Base-by-base conservation (phyloP, 176 grass and related monocot species). In the Musa troglodytarum region DNA sequence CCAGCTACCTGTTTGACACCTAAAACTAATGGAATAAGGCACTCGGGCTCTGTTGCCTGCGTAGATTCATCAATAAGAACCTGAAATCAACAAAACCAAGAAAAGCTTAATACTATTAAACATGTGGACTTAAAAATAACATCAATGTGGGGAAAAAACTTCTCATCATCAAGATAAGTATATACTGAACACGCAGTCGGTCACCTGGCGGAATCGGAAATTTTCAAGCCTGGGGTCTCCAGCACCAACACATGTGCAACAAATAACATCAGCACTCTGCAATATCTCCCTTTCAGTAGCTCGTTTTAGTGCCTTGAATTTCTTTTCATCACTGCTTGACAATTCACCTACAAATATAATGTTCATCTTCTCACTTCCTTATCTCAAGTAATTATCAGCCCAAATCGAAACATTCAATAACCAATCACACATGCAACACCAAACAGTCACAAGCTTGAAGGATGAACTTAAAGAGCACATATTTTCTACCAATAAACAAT, bases 11-110 rank as follows among this genome's bases (percentile, higher is more conserved):
- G 96, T 78, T 99, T 99, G 55, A 99, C 96, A 74, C 96, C 96
- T 58, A 99, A 88, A 54, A 99, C 96, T 58, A 99, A 89, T 21
- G 91, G 91, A 80, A 99, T 99, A 77, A 99, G 96, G 63, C 96
- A 99, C 75, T 99, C 96, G 7, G 91, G 91, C 56, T 99, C 96
- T 49, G 96, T 95, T 76, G 96, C 83, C 51, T 95, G 96, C 43
- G 96, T 99, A 74, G 96, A 99, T 77, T 99, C 96, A 21, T 99
- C 96, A 65, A 99, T 99, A 84, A 99, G 91, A 88, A 99, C 96
- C 96, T 99, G 63, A 53, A 61, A 80, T 77, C 29, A 80, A 79
- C 80, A 71, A 78, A 22, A 71, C 21, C 13, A 75, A 43, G 4
- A 23, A 52, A 29, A 81, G 11, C 49, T 56, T 72, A 71, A 73